Evolutionary conservation across 208 protist genomes (phyloP).

Genomic region (Entamoeba invadens): DNA sequence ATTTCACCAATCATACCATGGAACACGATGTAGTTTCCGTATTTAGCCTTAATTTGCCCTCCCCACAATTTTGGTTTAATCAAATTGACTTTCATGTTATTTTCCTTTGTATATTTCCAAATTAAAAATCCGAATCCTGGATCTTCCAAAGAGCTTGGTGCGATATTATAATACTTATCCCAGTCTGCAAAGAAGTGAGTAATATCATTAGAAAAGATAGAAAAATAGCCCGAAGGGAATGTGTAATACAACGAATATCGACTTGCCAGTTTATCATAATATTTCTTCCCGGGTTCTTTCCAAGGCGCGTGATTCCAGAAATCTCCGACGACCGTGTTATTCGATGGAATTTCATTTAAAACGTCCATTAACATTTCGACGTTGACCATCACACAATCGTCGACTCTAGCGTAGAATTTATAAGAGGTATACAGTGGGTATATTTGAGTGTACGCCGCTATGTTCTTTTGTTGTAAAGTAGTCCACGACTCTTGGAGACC

Average conservation of each 20-base stretch:
- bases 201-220: background rate
- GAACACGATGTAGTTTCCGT: background rate
- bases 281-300: background rate
- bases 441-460: background rate
- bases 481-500: background rate
- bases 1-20: background rate
- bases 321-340: background rate
- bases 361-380: background rate
- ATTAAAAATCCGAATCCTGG: background rate
- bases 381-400: background rate
- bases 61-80: background rate
- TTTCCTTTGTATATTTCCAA: background rate
- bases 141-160: background rate
- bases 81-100: background rate
- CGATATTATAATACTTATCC: background rate
- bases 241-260: background rate
- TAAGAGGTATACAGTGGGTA: background rate
- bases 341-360: background rate
- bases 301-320: background rate
- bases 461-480: background rate
- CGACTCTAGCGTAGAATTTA: background rate
- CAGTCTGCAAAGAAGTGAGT: background rate
- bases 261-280: background rate
- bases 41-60: background rate
- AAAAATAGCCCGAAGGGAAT: background rate